Evolutionary conservation across 1,139 yeast species (phyloP).

Genomic region (Waltiozyma sp.): DNA sequence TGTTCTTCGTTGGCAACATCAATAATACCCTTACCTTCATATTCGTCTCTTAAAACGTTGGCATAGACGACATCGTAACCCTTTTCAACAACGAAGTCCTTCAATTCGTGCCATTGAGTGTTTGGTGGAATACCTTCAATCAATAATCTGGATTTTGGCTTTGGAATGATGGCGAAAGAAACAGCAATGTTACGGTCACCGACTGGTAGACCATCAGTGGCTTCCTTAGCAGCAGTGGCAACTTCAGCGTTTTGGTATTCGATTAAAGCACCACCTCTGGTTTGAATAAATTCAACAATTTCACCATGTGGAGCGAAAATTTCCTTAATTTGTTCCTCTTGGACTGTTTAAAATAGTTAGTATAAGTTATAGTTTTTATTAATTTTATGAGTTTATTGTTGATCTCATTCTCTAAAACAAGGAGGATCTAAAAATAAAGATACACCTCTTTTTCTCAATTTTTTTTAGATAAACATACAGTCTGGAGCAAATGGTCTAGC

Average conservation of each 20-base stretch:
- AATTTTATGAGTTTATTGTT: too few relatives aligned
- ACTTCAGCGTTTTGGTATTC: slow-evolving; percentile 57
- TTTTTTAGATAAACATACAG: slow-evolving; percentile 15
- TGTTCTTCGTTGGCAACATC: slow-evolving; percentile 73
- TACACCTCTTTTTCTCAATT: too few relatives aligned
- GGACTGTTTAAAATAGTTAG: slow-evolving; percentile 5
- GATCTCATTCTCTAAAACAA: too few relatives aligned
- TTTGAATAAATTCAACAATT: slow-evolving; percentile 52
- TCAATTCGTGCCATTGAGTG: slow-evolving; percentile 77
- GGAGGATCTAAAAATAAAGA: too few relatives aligned
- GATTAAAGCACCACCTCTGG: slow-evolving; percentile 71
- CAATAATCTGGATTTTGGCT: slow-evolving; percentile 65
- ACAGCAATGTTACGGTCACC: slow-evolving; percentile 57
- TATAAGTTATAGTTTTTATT: neutral
- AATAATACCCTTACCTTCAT: slow-evolving; percentile 65
- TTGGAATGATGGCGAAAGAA: slow-evolving; percentile 58
- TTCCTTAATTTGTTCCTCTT: slow-evolving; percentile 51
- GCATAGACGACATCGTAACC: slow-evolving; percentile 60
- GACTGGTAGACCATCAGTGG: slow-evolving; percentile 46
- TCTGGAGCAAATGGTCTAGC: slow-evolving; percentile 44
- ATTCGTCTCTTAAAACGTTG: slow-evolving; percentile 55
- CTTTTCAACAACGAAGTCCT: slow-evolving; percentile 68
- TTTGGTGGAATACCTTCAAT: slow-evolving; percentile 62
- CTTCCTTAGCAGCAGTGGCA: slow-evolving; percentile 49
- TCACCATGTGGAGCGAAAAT: slow-evolving; percentile 56